Base-by-base conservation (phyloP, 2,329 filamentous ascomycete genomes). In the Diaporthe velutina region DNA sequence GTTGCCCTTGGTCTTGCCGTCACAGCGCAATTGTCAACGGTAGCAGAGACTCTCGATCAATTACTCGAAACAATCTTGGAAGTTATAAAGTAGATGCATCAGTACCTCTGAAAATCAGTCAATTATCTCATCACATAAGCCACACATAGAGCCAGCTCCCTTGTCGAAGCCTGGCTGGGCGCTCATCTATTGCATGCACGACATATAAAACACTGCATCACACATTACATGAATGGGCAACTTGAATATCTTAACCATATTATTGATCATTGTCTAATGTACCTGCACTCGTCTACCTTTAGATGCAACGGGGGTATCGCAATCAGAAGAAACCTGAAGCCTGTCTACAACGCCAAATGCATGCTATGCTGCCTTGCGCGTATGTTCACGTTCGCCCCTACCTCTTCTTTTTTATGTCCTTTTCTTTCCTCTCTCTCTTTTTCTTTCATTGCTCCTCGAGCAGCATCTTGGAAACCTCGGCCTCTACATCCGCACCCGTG, bases 391-490 rank as follows among this genome's bases (percentile, higher is more conserved):
- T 42, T 33, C 50, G 45, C 48, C 40, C 15, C 22, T 64, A 22
- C 22, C 17, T 30, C 30, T 3, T 52, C 19, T 40, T 48, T n/a
- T 6, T n/a, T 10, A 25, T 50, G 4, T 50, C 7, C 9, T 28
- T 57, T 45, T 33, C 17, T 45, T 64, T 61, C 19, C 9, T 38
- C 3, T 13, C 4, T 54, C 25, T 54, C 2, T 4, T 12, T 12
- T 5, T n/a, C 13, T 22, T 28, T 22, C 13, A 15, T 71, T 58
- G 35, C 67, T 64, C 58, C 30, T 74, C 35, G 42, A 75, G 57
- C 25, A 76, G 61, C 17, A 67, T 64, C 48, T 73, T 70, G 6
- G 73, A 70, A n/a, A 76, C 75, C 58, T 71, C 58, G 2, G 71
- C 67, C 64, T 67, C 74, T 17, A 70, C 71, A 25, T 68, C 61